A percentile compares a stretch with the other conserved stretches of the same genome.
These are phyloP conservation scores for Chenopodium album DNA, from an alignment of 148 eudicot species.

Conservation along the genomic window DNA sequence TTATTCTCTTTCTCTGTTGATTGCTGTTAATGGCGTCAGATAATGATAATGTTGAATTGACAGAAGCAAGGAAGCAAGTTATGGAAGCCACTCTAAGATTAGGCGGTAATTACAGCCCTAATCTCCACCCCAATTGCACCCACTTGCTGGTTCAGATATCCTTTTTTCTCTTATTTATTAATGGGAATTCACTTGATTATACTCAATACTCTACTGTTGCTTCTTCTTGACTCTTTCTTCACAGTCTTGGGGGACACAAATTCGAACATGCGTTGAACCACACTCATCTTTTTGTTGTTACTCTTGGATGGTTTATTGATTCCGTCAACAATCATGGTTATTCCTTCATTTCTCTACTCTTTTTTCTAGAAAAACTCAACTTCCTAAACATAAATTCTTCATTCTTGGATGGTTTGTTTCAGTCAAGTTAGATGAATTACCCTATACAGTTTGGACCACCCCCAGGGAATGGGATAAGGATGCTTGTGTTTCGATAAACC, in stretches of 20 bases:
- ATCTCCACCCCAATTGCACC: slow-evolving; percentile 75
- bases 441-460: background rate
- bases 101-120: slow-evolving; percentile 76
- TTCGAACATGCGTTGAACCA: slow-evolving; percentile 62
- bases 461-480: no score
- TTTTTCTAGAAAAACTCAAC: background rate
- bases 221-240: slow-evolving; percentile 41
- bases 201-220: background rate
- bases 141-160: slow-evolving; percentile 92
- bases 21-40: slow-evolving; percentile 20
- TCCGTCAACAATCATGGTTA: slow-evolving; percentile 58
- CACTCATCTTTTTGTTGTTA: slow-evolving; percentile 53
- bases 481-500: slow-evolving; percentile 42
- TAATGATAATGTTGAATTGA: no score
- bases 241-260: slow-evolving; percentile 64
- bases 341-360: background rate
- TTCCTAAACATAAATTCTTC: slow-evolving; percentile 10
- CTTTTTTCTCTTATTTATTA: slow-evolving; percentile 22
- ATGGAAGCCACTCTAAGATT: slow-evolving; percentile 74
- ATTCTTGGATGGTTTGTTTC: slow-evolving; percentile 23
- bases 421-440: slow-evolving; percentile 66
- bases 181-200: background rate
- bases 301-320: slow-evolving; percentile 83
- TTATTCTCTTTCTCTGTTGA: background rate
- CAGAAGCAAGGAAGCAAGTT: slow-evolving; percentile 77